A percentile compares a stretch with the other conserved stretches of the same genome.
phyloP scores from a whole-genome alignment of 495 filamentous ascomycete genomes.

The Cetradonia linearis region DNA sequence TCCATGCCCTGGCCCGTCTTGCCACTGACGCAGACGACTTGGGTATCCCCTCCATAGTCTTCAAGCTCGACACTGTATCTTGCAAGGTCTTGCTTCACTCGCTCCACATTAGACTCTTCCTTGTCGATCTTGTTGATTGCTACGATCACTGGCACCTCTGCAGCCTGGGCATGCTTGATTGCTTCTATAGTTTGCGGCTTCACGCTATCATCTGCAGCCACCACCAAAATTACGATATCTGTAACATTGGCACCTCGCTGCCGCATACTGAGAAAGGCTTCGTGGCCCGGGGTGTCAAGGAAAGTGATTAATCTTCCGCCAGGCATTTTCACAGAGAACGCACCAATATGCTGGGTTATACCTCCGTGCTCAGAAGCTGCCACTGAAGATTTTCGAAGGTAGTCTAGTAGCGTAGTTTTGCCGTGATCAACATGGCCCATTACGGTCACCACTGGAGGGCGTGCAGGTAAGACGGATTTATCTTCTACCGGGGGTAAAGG shows the following conservation, averaged over 20 bases:
- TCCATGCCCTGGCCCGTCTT: conserved; percentile 90
- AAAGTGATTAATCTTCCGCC: conserved; percentile 86
- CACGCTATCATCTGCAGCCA: conserved; percentile 94
- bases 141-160: conserved; percentile 90
- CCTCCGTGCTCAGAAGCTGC: conserved; percentile 87
- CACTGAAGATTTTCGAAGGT: conserved; percentile 83
- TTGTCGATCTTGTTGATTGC: conserved; percentile 99
- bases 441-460: conserved; percentile 94
- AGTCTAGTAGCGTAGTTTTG: conserved; percentile 94
- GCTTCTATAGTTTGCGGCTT: conserved; percentile 96
- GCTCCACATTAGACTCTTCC: conserved; percentile 62
- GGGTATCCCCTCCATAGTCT: conserved; percentile 89
- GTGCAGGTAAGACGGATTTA: conserved; percentile 52
- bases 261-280: conserved; percentile 91
- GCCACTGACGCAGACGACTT: conserved; percentile 80
- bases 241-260: conserved; percentile 92
- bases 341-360: conserved; percentile 98
- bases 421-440: conserved; percentile 99
- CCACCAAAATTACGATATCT: conserved; percentile 92
- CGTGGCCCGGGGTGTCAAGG: conserved; percentile 93
- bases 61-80: conserved; percentile 84
- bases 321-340: conserved; percentile 86
- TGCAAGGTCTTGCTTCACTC: conserved; percentile 79
- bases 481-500: conserved; percentile 62
- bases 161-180: conserved; percentile 84